Evolutionary conservation across 2,329 filamentous ascomycete genomes (phyloP), one percentile per base, ranked within the genome.

Genomic region (Trichoderma polysporum): DNA sequence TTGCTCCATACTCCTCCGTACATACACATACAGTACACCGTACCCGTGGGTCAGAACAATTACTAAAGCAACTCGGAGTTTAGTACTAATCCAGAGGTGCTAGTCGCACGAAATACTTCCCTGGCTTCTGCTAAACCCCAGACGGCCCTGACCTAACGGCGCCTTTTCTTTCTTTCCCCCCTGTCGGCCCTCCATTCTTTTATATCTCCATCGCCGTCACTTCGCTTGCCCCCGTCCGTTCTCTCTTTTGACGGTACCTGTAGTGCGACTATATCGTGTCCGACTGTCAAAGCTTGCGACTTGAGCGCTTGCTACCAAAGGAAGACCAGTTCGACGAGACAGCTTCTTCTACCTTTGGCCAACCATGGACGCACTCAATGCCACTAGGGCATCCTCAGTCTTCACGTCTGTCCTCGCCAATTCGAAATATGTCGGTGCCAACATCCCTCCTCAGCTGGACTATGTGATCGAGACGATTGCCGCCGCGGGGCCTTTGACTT

Each of bases 321-420:
- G n/a, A 45, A 56, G 27, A 19, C 33, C 33, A 45, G 29, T 41
- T 41, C 27, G 57, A 49, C 3, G n/a, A 31, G 13, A 47, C 56
- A 9, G 25, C 62, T 39, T 35, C n/a, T 13, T 35, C 37, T 31
- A 15, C 31, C 31, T 29, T 31, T 63, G 62, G 37, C 66, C 68
- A 69, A 70, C 69, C 71, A 86, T 86, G 84, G 84, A 83, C 74
- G 77, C 86, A 73, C 10, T 68, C 63, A 68, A 62, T 47, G 78
- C 86, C 73, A 90, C 90, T 78, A 78, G 86, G 73, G 79, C 88
- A 70, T 88, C 91, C 76, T 86, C 86, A 73, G 89, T 86, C 77
- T 90, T 92, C 73, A 85, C 86, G 74, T 92, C 91, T 76, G 88
- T 90, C 57, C 77, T 90, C 76, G 89, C 89, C 69, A 86, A 85